Percentiles rank a stretch among this genome's conserved stretches.
Conservation (phyloP, 768 basidiomycete genomes). For the Podaxis sp. region DNA sequence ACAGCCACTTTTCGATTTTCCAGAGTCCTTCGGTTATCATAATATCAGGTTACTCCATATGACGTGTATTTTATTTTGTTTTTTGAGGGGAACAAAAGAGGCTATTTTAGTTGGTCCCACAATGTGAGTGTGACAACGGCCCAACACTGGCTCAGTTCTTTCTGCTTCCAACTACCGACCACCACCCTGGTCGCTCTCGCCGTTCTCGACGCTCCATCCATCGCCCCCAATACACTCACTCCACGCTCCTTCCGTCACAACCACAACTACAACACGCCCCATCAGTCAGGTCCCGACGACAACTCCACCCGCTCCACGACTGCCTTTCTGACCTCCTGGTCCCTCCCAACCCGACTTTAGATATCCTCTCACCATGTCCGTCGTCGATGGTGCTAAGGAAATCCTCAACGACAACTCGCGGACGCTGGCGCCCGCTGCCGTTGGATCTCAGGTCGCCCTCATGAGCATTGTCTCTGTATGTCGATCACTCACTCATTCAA, state of each 20-base stretch:
- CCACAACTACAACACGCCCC: background rate
- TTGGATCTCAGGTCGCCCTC: slow-evolving; percentile 70
- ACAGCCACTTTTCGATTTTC: background rate
- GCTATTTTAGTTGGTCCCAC: background rate
- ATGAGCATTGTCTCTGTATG: slow-evolving; percentile 73
- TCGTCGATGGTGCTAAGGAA: slow-evolving; percentile 31
- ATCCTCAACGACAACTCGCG: slow-evolving; percentile 42
- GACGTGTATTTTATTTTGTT: background rate
- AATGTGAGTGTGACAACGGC: slow-evolving; percentile 9
- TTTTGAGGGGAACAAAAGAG: slow-evolving; percentile 2
- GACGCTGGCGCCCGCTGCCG: slow-evolving; percentile 77
- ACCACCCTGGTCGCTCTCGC: background rate
- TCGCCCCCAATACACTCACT: background rate
- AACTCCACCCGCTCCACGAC: slow-evolving; percentile 4
- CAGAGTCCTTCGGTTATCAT: background rate
- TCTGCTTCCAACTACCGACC: background rate
- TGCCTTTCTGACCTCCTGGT: background rate
- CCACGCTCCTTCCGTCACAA: slow-evolving; percentile 3
- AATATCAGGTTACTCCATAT: background rate
- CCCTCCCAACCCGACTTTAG: background rate
- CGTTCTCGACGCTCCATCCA: background rate
- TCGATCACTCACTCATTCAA: slow-evolving; percentile 9
- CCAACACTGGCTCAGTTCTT: background rate
- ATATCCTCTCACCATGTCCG: slow-evolving; percentile 24
- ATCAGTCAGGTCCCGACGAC: background rate